A percentile compares a stretch with the other conserved stretches of the same genome.
These are phyloP conservation scores for Pholiota microspora DNA, from an alignment of 768 basidiomycete species.

Conservation along the genomic window DNA sequence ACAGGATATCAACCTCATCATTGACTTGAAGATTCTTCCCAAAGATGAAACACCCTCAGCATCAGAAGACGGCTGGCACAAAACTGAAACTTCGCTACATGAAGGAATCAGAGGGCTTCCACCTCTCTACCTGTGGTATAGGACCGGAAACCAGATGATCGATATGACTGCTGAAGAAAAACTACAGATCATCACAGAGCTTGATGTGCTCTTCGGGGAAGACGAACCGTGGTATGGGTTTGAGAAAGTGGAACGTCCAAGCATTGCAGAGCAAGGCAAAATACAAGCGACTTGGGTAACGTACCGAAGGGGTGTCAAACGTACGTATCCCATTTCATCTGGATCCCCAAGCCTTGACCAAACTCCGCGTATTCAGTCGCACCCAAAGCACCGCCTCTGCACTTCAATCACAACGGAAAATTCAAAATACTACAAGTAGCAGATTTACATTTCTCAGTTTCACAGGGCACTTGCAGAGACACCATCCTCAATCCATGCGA, in stretches of 20 bases:
- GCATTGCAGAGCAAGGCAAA: constrained; percentile 41
- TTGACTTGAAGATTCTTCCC: constrained; percentile 64
- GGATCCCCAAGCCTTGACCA: constrained; percentile 1
- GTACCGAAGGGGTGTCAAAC: constrained; percentile 69
- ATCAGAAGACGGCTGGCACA: constrained; percentile 55
- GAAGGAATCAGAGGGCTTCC: constrained; percentile 57
- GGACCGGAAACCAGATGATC: constrained; percentile 57
- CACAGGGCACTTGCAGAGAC: constrained; percentile 75
- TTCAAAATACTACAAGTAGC: constrained; percentile 92
- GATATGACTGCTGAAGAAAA: constrained; percentile 61
- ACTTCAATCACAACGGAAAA: constrained; percentile 78
- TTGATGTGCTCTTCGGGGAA: constrained; percentile 90
- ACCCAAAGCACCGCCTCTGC: constrained; percentile 73
- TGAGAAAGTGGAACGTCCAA: constrained; percentile 61
- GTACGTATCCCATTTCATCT: constrained; percentile 37
- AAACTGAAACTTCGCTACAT: constrained; percentile 58
- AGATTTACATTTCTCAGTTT: constrained; percentile 90
- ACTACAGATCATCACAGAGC: constrained; percentile 75
- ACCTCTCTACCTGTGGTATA: constrained; percentile 79
- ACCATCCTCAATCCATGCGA: constrained; percentile 55
- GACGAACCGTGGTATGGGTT: constrained; percentile 87
- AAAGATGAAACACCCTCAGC: constrained; percentile 49
- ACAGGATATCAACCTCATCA: constrained; percentile 77
- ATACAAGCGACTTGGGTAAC: constrained; percentile 62
- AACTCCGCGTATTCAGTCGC: constrained; percentile 41